Percentiles rank a stretch among this genome's conserved stretches.
Evolutionary conservation across 1,139 yeast genomes (phyloP).

Genomic region (Hemisphaericaspora xylofermentans): DNA sequence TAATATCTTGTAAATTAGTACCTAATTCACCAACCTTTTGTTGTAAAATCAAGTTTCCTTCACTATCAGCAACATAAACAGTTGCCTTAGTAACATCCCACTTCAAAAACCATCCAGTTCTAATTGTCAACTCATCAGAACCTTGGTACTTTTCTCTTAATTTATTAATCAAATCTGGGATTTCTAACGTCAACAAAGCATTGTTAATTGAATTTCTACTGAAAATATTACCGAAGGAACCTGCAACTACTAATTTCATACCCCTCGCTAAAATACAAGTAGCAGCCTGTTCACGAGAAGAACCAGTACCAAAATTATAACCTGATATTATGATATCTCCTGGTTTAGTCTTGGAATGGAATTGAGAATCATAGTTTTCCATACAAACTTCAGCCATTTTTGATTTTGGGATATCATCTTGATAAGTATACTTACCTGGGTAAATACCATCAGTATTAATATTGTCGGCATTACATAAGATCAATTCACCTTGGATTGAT

Average conservation of each 20-base stretch:
- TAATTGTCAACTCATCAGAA: conserved; percentile 70
- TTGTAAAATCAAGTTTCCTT: conserved; percentile 63
- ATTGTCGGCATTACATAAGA: conserved; percentile 95
- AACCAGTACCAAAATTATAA: conserved; percentile 95
- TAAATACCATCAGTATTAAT: conserved; percentile 98
- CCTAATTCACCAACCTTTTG: conserved; percentile 96
- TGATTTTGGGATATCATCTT: conserved; percentile 90
- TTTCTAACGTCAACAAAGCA: conserved; percentile 88
- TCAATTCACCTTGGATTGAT: conserved; percentile 83
- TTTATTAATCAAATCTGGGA: conserved; percentile 78
- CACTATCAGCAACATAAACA: conserved; percentile 72
- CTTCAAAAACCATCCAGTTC: conserved; percentile 90
- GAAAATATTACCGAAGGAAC: conserved; percentile 96
- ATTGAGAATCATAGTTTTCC: conserved; percentile 96
- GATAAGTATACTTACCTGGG: conserved; percentile 98
- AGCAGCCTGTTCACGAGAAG: conserved; percentile 99
- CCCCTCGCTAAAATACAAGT: conserved; percentile 94
- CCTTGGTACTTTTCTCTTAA: conserved; percentile 67
- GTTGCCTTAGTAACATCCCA: conserved; percentile 91
- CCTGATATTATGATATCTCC: conserved; percentile 93
- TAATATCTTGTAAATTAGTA: conserved; percentile 91
- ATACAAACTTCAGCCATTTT: conserved; percentile 98
- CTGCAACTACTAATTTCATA: conserved; percentile 89
- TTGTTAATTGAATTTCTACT: conserved; percentile 94
- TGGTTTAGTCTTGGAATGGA: conserved; percentile 73